Conservation (phyloP, 169 alveolate genomes). For the Plasmodium malariae region DNA sequence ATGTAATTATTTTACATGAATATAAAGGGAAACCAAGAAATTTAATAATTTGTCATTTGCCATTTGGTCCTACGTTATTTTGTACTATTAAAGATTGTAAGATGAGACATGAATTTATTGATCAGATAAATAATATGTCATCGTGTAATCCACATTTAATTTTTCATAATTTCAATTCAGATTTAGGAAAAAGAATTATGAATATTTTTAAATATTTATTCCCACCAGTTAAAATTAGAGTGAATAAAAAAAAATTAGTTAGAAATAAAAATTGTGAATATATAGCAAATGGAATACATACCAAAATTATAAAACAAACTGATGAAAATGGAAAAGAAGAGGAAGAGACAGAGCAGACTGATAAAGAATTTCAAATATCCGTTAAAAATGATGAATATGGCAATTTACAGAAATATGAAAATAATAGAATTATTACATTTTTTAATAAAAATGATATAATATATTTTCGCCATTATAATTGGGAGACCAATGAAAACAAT, state of each 20-base stretch:
- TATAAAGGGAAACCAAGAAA: constrained; percentile 98
- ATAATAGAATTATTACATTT: constrained; percentile 94
- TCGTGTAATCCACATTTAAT: constrained; percentile 97
- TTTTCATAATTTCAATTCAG: constrained; percentile 94
- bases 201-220: constrained; percentile 94
- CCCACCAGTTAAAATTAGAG: constrained; percentile 89
- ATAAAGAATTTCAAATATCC: constrained; percentile 26
- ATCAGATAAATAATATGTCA: constrained; percentile 95
- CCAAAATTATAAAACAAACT: neutral
- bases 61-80: constrained; percentile 99
- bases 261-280: neutral
- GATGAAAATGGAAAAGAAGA: neutral
- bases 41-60: constrained; percentile 98
- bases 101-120: constrained; percentile 97
- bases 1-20: constrained; percentile 88
- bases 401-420: constrained; percentile 84
- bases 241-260: constrained; percentile 29
- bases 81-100: constrained; percentile 96
- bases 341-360: constrained; percentile 15
- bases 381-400: constrained; percentile 53
- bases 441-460: constrained; percentile 94
- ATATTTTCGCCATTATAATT: constrained; percentile 94
- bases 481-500: constrained; percentile 89
- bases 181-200: constrained; percentile 94
- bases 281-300: neutral